phyloP scores from a whole-genome alignment of 768 basidiomycete genomes.

The Paxillus involutus region DNA sequence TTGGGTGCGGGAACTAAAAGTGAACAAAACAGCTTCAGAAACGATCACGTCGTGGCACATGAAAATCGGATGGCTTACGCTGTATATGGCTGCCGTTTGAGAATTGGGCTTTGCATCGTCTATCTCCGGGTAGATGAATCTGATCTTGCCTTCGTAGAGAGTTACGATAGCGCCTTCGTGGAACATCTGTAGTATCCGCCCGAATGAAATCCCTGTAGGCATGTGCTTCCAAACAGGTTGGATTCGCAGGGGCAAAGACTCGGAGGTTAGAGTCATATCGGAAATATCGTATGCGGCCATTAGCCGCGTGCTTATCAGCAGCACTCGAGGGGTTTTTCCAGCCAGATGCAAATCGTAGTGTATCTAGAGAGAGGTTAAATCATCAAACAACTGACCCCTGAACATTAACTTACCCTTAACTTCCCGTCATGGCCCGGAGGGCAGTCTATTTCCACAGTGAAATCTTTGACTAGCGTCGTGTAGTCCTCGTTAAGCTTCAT shows the following conservation, averaged over 20 bases:
- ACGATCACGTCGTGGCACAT: background rate
- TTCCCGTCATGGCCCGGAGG: conserved; percentile 26
- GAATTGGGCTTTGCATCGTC: conserved; percentile 14
- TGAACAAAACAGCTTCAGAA: background rate
- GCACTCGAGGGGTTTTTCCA: conserved; percentile 21
- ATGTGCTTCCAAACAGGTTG: conserved; percentile 16
- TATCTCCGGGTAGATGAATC: conserved; percentile 26
- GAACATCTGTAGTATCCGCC: conserved; percentile 27
- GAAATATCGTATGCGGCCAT: conserved; percentile 31
- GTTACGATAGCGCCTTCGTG: conserved; percentile 27
- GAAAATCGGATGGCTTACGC: conserved; percentile 9
- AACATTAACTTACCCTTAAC: conserved; percentile 18
- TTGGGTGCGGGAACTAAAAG: conserved; percentile 15
- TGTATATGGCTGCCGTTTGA: conserved; percentile 16
- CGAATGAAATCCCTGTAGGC: conserved; percentile 25
- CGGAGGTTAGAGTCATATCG: conserved; percentile 11
- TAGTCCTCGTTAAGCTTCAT: conserved; percentile 19
- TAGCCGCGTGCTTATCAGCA: conserved; percentile 27
- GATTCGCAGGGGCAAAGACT: conserved; percentile 9
- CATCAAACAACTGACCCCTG: background rate
- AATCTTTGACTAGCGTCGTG: conserved; percentile 17
- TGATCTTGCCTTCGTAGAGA: conserved; percentile 23
- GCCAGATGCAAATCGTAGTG: conserved; percentile 30
- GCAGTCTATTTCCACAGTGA: conserved; percentile 26
- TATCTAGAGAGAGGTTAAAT: conserved; percentile 14